Conservation (phyloP, 306 rosid species). For the Erythrophleum fordii region DNA sequence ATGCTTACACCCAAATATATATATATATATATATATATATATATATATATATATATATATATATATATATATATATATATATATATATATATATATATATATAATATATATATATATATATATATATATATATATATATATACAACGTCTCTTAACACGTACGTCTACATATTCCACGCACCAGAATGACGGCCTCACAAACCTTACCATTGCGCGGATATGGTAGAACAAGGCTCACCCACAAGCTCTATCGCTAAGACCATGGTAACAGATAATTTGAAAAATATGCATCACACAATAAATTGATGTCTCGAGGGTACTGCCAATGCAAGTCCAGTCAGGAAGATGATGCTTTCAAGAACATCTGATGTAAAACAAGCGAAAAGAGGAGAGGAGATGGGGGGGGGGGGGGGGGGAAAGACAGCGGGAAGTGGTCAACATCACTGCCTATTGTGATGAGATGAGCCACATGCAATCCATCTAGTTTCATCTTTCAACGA, state of each 20-base stretch:
- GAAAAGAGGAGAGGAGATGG: no score
- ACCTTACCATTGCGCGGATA: background rate
- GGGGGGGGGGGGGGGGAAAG: no score
- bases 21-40: no score
- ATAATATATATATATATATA: no score
- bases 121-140: no score
- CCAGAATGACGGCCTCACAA: slow-evolving; percentile 45
- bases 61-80: no score
- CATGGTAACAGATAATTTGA: background rate
- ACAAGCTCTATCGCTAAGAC: background rate
- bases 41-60: no score
- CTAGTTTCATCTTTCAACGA: background rate
- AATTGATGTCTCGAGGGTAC: background rate
- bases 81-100: no score
- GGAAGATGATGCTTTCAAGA: background rate
- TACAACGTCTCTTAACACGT: background rate
- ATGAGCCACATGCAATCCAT: background rate
- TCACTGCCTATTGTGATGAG: background rate
- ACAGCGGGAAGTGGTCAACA: no score
- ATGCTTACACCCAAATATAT: background rate
- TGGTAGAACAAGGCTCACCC: background rate
- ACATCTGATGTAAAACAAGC: no score
- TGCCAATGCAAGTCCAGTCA: background rate
- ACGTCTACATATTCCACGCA: background rate
- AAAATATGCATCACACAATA: background rate